Evolutionary conservation across 2,329 filamentous ascomycete genomes (phyloP).

Genomic region (Alternaria solani): DNA sequence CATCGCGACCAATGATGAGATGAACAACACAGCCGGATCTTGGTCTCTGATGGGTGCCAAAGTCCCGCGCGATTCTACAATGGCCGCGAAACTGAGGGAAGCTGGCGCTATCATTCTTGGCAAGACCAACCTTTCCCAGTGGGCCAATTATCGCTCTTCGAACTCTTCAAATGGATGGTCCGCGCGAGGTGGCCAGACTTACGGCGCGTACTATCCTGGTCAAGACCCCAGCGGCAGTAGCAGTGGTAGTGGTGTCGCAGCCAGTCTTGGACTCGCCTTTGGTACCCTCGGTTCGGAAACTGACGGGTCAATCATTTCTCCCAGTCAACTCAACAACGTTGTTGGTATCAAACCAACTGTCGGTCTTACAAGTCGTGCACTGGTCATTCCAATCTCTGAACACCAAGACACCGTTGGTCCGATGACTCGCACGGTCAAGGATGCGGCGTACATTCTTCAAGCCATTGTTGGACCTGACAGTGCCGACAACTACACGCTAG

Average conservation of each 20-base stretch:
- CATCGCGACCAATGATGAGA: constrained; percentile 68
- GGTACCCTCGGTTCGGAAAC: constrained; percentile 70
- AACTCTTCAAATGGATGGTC: constrained; percentile 71
- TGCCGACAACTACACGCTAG: constrained; percentile 65
- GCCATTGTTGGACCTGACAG: constrained; percentile 65
- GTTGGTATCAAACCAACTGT: constrained; percentile 71
- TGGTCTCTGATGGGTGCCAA: constrained; percentile 68
- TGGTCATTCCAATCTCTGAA: constrained; percentile 71
- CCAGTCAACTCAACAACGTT: constrained; percentile 64
- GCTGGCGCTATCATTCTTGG: constrained; percentile 71
- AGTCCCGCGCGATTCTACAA: constrained; percentile 64
- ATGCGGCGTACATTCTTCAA: constrained; percentile 65
- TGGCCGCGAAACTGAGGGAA: constrained; percentile 66
- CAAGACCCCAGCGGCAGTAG: constrained; percentile 62
- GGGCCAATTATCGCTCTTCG: constrained; percentile 67
- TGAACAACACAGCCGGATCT: constrained; percentile 72
- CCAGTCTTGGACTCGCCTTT: constrained; percentile 66
- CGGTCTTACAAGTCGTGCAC: constrained; percentile 67
- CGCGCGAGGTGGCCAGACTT: constrained; percentile 68
- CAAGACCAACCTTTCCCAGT: constrained; percentile 71
- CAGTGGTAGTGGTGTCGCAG: constrained; percentile 66
- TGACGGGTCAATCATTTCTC: constrained; percentile 68
- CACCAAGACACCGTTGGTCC: constrained; percentile 66
- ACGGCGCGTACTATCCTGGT: constrained; percentile 67
- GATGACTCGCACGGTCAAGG: constrained; percentile 66